Conservation (phyloP, 257 asterid species). For the Dorcoceras hygrometricum region DNA sequence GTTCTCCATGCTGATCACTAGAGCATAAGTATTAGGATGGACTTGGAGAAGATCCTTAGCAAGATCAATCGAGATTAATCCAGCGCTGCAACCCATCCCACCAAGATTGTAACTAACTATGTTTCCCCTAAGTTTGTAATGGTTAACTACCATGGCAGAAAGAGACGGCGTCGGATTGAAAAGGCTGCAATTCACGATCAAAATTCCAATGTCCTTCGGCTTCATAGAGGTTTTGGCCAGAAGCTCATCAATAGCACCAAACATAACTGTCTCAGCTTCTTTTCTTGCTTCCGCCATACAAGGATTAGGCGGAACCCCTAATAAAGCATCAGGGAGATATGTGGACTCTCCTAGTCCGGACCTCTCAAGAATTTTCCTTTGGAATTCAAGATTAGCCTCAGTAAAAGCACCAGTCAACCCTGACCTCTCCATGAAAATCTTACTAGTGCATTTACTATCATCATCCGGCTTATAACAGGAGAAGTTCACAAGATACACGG, state of each 20-base stretch:
- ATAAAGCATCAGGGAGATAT: conserved; percentile 67
- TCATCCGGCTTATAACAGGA: conserved; percentile 72
- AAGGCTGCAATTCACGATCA: conserved; percentile 77
- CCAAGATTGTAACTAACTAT: conserved; percentile 68
- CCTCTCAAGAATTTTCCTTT: conserved; percentile 71
- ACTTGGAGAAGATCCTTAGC: conserved; percentile 82
- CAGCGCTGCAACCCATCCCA: conserved; percentile 92
- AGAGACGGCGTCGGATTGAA: conserved; percentile 87
- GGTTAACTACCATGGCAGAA: conserved; percentile 74
- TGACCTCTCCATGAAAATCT: conserved; percentile 62
- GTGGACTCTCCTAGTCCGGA: conserved; percentile 81
- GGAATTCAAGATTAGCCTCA: conserved; percentile 55
- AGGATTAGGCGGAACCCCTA: conserved; percentile 69
- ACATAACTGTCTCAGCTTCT: conserved; percentile 79
- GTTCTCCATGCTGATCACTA: conserved; percentile 79
- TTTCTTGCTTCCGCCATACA: conserved; percentile 73
- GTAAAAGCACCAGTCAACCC: conserved; percentile 46
- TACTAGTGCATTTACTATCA: conserved; percentile 63
- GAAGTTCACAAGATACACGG: conserved; percentile 73
- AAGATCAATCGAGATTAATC: conserved; percentile 73
- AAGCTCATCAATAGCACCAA: conserved; percentile 77
- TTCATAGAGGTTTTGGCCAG: conserved; percentile 61
- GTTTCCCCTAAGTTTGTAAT: conserved; percentile 75
- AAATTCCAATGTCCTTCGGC: conserved; percentile 75
- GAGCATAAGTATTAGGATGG: conserved; percentile 69